phyloP scores from a whole-genome alignment of 495 filamentous ascomycete species.

The Chaetomium tenue region DNA sequence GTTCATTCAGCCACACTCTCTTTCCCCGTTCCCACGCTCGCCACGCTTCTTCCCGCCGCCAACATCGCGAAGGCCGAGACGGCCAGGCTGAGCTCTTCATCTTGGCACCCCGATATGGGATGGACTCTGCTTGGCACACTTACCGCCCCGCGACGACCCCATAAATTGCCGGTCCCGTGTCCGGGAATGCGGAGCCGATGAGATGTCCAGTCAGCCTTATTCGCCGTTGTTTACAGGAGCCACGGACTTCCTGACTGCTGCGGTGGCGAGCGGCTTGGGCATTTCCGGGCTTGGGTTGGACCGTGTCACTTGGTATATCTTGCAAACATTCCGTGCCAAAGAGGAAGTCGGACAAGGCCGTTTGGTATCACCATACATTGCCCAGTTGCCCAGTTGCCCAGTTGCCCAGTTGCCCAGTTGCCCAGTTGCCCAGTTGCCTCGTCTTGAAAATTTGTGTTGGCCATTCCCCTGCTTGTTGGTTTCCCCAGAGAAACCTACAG shows the following conservation, averaged over 20 bases:
- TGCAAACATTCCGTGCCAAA: background rate
- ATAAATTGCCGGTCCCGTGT: conserved; percentile 11
- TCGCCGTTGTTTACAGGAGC: background rate
- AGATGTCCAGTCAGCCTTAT: background rate
- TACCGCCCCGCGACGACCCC: conserved; percentile 4
- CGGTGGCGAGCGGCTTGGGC: background rate
- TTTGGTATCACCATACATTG: background rate
- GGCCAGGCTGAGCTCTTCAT: background rate
- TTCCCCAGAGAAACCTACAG: background rate
- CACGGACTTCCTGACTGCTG: background rate
- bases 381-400: background rate
- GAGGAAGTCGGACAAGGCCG: background rate
- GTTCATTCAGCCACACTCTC: background rate
- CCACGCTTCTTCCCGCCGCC: background rate
- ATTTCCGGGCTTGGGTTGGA: background rate
- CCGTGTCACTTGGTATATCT: background rate
- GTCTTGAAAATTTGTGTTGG: background rate
- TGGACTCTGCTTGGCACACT: conserved; percentile 2
- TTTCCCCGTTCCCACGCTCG: background rate
- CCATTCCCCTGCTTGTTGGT: background rate
- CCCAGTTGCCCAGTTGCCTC: background rate
- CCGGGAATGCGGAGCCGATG: background rate
- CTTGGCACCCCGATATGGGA: conserved; percentile 12
- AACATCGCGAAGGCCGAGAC: conserved; percentile 8
- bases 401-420: no score